Evolutionary conservation across 2,329 filamentous ascomycete species (phyloP).

Genomic region (Alternaria alternata): DNA sequence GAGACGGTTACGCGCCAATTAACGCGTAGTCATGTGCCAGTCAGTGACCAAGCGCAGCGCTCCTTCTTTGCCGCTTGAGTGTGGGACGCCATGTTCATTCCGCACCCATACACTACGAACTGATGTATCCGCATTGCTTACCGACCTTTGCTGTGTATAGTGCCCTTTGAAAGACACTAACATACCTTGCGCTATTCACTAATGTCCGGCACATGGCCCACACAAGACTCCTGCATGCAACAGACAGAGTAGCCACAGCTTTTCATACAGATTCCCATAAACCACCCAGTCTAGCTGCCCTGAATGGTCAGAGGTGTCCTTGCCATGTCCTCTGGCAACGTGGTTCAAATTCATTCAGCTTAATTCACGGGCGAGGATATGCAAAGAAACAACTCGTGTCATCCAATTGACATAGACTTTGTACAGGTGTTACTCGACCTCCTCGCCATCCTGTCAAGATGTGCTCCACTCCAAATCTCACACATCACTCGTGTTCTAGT

Average conservation of each 20-base stretch:
- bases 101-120: background rate
- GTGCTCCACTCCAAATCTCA: background rate
- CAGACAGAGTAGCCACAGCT: background rate
- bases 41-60: background rate
- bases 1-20: constrained; percentile 23
- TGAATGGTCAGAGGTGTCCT: background rate
- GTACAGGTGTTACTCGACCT: constrained; percentile 4
- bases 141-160: background rate
- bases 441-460: background rate
- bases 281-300: too few species aligned
- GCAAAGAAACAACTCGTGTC: background rate
- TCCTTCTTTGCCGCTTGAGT: constrained; percentile 1
- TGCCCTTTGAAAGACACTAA: background rate
- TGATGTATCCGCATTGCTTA: background rate
- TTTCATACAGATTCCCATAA: background rate
- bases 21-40: constrained; percentile 29
- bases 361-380: background rate
- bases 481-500: background rate
- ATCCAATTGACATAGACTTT: constrained; percentile 12
- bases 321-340: background rate
- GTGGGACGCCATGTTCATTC: background rate
- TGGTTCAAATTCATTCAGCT: background rate
- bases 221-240: background rate
- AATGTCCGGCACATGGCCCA: too few species aligned
- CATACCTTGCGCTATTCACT: background rate